Conservation (phyloP, 1,284 basidiomycete genomes). For the Austroboletus novae-zelandiae region DNA sequence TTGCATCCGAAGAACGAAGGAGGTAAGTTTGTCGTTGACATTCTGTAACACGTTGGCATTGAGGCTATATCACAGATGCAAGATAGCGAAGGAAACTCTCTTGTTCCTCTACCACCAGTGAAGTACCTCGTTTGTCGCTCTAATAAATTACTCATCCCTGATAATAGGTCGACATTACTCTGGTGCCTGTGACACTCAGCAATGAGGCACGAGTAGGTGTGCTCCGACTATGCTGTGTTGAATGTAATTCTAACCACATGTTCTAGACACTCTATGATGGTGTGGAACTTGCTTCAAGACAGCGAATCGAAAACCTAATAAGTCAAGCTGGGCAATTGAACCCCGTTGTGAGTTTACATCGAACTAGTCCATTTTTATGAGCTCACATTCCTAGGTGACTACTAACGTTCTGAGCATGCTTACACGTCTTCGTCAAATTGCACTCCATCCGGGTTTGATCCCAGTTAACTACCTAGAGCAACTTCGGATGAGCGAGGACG, state of each 20-base stretch:
- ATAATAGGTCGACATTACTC: constrained; percentile 65
- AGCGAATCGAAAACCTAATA: constrained; percentile 61
- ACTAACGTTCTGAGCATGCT: constrained; percentile 78
- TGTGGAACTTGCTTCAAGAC: constrained; percentile 61
- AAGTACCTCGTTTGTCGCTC: constrained; percentile 12
- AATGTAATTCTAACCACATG: constrained; percentile 3
- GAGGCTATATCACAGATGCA: constrained; percentile 60
- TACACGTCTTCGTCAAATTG: constrained; percentile 84
- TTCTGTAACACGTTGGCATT: neutral
- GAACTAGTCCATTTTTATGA: neutral
- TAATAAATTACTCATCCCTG: neutral
- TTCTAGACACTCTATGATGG: constrained; percentile 72
- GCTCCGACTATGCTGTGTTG: neutral
- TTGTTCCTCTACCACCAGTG: constrained; percentile 78
- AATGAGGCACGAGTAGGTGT: constrained; percentile 61
- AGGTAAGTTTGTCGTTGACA: constrained; percentile 43
- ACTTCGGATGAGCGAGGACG: constrained; percentile 42
- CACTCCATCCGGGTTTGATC: constrained; percentile 76
- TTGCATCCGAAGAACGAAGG: constrained; percentile 85
- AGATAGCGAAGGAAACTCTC: constrained; percentile 67
- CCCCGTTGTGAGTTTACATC: constrained; percentile 34
- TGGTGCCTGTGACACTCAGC: constrained; percentile 67
- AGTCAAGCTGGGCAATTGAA: constrained; percentile 37
- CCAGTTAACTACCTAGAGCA: constrained; percentile 76
- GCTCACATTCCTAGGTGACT: constrained; percentile 47